These are phyloP conservation scores for Fusarium sp. DNA, from an alignment of 2,329 filamentous ascomycete species.

Conservation along the genomic window DNA sequence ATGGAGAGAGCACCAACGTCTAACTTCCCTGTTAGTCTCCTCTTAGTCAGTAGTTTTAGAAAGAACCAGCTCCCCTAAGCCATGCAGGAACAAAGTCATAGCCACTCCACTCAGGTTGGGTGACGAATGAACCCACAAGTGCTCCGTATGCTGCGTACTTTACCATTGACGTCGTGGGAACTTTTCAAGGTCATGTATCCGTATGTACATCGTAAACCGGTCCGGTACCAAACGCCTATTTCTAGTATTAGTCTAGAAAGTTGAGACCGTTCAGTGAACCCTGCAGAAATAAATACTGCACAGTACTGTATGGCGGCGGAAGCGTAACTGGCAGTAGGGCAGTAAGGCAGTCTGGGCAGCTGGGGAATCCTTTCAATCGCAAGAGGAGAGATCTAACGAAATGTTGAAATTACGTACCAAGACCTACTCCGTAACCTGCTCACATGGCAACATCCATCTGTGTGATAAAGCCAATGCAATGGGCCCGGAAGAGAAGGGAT, in stretches of 20 bases:
- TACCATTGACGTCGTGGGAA: slow-evolving; percentile 40
- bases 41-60: slow-evolving; percentile 31
- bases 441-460: slow-evolving; percentile 21
- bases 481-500: slow-evolving; percentile 36
- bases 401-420: slow-evolving; percentile 31
- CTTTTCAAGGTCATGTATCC: slow-evolving; percentile 8
- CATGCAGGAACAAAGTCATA: slow-evolving; percentile 49
- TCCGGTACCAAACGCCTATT: slow-evolving; percentile 4
- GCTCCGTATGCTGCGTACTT: slow-evolving; percentile 24
- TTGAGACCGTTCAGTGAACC: slow-evolving; percentile 18
- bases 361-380: slow-evolving; percentile 10
- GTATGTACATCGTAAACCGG: slow-evolving; percentile 4
- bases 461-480: slow-evolving; percentile 23
- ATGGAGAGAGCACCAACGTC: slow-evolving; percentile 23
- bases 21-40: slow-evolving; percentile 30
- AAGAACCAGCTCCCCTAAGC: slow-evolving; percentile 38
- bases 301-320: not conserved
- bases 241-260: slow-evolving; percentile 7
- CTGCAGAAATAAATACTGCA: not conserved
- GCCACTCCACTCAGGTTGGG: slow-evolving; percentile 37
- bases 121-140: slow-evolving; percentile 37
- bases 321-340: not conserved
- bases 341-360: not conserved
- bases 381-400: slow-evolving; percentile 21
- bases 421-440: not conserved